Evolutionary conservation across 2,329 filamentous ascomycete species (phyloP).

Genomic region (Cucurbitaria berberidis): DNA sequence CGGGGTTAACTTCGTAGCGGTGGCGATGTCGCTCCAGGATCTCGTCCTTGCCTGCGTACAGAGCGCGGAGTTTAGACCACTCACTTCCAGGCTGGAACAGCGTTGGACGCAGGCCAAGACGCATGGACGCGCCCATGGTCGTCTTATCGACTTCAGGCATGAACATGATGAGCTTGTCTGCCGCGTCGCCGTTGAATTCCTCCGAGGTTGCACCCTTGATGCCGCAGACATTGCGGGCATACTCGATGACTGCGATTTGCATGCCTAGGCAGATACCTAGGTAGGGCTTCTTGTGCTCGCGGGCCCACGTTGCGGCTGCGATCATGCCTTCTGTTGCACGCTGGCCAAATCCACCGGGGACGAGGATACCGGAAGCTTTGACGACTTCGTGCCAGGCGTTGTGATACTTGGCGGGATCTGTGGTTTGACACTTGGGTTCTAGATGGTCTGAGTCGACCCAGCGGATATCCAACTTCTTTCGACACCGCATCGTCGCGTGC

Average conservation of each 20-base stretch:
- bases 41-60: conserved; percentile 66
- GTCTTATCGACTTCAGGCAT: conserved; percentile 87
- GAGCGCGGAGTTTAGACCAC: conserved; percentile 76
- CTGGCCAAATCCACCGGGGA: conserved; percentile 80
- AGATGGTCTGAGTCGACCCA: conserved; percentile 88
- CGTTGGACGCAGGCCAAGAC: conserved; percentile 76
- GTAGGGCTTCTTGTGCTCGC: conserved; percentile 79
- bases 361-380: conserved; percentile 70
- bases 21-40: conserved; percentile 80
- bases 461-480: conserved; percentile 76
- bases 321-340: conserved; percentile 93
- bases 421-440: conserved; percentile 67
- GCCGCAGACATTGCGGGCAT: conserved; percentile 75
- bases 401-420: conserved; percentile 76
- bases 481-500: conserved; percentile 87
- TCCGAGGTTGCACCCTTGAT: conserved; percentile 63
- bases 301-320: conserved; percentile 81
- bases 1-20: conserved; percentile 89
- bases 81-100: conserved; percentile 77
- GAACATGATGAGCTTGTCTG: conserved; percentile 78
- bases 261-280: conserved; percentile 91
- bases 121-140: conserved; percentile 87
- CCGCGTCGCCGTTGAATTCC: conserved; percentile 64
- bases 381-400: conserved; percentile 83
- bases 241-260: conserved; percentile 92